Percentiles rank a stretch among this genome's conserved stretches.
Conservation (phyloP, 495 filamentous ascomycete genomes). For the Hypomontagnella monticulosa region DNA sequence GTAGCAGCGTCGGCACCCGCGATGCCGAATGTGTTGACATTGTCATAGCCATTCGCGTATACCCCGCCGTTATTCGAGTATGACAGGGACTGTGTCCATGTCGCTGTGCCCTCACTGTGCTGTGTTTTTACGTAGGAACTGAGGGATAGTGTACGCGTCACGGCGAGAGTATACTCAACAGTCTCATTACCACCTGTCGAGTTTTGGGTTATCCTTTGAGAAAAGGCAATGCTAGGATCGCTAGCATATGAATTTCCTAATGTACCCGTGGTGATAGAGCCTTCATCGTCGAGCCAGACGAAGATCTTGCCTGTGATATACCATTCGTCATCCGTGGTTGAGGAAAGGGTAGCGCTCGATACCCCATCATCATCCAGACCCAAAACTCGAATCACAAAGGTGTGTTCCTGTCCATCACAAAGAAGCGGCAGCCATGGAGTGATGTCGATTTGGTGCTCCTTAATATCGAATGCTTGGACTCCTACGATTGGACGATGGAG, state of each 20-base stretch:
- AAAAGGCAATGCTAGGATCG: slow-evolving; percentile 50
- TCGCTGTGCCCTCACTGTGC: slow-evolving; percentile 47
- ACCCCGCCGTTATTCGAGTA: slow-evolving; percentile 69
- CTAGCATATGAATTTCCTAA: slow-evolving; percentile 19
- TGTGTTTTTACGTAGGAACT: slow-evolving; percentile 64
- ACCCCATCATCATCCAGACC: slow-evolving; percentile 67
- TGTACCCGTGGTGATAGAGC: slow-evolving; percentile 66
- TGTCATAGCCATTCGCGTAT: slow-evolving; percentile 66
- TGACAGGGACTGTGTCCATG: slow-evolving; percentile 71
- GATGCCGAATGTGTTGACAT: slow-evolving; percentile 71
- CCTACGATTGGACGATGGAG: slow-evolving; percentile 89
- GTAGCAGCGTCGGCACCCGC: slow-evolving; percentile 65
- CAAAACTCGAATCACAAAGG: slow-evolving; percentile 75
- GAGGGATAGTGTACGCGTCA: slow-evolving; percentile 65
- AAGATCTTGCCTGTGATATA: slow-evolving; percentile 87
- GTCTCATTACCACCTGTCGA: slow-evolving; percentile 68
- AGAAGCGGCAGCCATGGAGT: slow-evolving; percentile 81
- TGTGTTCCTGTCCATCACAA: slow-evolving; percentile 71
- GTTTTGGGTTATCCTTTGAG: slow-evolving; percentile 56
- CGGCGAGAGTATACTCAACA: slow-evolving; percentile 67
- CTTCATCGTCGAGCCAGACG: slow-evolving; percentile 71
- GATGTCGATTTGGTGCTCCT: slow-evolving; percentile 87
- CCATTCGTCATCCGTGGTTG: slow-evolving; percentile 75
- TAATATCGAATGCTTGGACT: slow-evolving; percentile 84
- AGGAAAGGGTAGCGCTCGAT: slow-evolving; percentile 59